Conservation (phyloP, 371 early-diverging fungal species). For the Mucor lusitanicus region DNA sequence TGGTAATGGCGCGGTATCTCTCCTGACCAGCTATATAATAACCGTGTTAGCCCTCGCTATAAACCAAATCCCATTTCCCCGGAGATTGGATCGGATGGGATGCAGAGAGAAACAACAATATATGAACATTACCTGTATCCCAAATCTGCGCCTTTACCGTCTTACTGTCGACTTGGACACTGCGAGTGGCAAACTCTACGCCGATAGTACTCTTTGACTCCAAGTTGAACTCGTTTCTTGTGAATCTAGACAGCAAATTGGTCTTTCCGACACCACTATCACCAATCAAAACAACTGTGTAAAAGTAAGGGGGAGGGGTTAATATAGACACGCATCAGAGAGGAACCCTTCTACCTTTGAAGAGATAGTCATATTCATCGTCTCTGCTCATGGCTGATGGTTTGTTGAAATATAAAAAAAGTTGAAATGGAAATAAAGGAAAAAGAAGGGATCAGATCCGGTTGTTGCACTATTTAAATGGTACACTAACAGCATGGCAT, state of each 20-base stretch:
- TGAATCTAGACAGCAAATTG: slow-evolving; percentile 97
- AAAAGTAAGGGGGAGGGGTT: neutral
- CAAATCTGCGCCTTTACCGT: slow-evolving; percentile 99
- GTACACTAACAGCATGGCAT: neutral
- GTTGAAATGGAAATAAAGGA: slow-evolving; percentile 7
- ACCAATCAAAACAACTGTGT: slow-evolving; percentile 97
- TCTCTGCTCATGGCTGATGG: slow-evolving; percentile 89
- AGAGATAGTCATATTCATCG: slow-evolving; percentile 96
- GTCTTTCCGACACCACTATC: slow-evolving; percentile 99
- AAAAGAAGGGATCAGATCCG: neutral
- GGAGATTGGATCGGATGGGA: neutral
- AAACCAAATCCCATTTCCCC: neutral
- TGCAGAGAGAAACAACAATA: too few relatives aligned
- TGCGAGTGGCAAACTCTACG: slow-evolving; percentile 99
- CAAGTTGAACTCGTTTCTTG: slow-evolving; percentile 96
- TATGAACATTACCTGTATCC: slow-evolving; percentile 68
- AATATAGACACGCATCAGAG: neutral
- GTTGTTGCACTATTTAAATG: neutral
- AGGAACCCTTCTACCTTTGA: slow-evolving; percentile 70
- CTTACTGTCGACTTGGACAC: slow-evolving; percentile 95
- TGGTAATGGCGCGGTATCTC: slow-evolving; percentile 89
- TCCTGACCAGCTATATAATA: slow-evolving; percentile 78
- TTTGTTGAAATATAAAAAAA: too few relatives aligned
- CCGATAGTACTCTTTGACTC: slow-evolving; percentile 99
- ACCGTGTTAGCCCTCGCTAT: neutral